Evolutionary conservation across 306 rosid species (phyloP).

Genomic region (Clitoria ternatea): DNA sequence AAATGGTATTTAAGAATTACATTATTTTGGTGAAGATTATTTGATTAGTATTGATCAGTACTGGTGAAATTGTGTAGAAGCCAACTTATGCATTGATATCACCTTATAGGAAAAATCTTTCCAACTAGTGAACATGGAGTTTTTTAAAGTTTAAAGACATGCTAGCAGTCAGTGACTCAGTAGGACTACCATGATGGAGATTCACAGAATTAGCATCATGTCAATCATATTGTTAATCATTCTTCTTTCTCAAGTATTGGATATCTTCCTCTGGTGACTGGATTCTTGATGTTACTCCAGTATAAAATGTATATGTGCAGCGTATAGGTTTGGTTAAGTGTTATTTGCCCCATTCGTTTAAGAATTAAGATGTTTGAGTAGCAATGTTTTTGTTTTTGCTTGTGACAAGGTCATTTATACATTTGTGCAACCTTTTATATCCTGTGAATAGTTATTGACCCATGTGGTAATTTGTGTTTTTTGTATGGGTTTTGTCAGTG

Average conservation of each 20-base stretch:
- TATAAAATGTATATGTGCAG: neutral
- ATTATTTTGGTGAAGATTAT: neutral
- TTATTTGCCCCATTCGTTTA: neutral
- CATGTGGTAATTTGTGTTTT: neutral
- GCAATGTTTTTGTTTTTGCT: neutral
- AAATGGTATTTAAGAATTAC: neutral
- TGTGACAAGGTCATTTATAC: neutral
- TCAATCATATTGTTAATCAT: slow-evolving; percentile 3
- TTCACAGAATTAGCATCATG: neutral
- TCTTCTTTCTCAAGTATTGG: neutral
- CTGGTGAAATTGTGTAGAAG: neutral
- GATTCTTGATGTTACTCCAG: neutral
- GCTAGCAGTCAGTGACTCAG: neutral
- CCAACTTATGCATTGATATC: slow-evolving; percentile 1
- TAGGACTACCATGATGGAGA: neutral
- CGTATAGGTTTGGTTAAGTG: neutral
- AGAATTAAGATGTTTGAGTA: slow-evolving; percentile 3
- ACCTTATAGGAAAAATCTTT: neutral
- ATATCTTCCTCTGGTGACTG: neutral
- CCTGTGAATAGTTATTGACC: slow-evolving; percentile 1
- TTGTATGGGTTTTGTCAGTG: slow-evolving; percentile 41
- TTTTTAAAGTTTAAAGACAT: neutral
- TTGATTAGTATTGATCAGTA: neutral
- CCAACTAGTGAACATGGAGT: neutral
- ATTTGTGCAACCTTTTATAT: neutral